These are phyloP conservation scores for Pelagophyceae sp. DNA, from an alignment of 352 stramenopile species.

Conservation along the genomic window DNA sequence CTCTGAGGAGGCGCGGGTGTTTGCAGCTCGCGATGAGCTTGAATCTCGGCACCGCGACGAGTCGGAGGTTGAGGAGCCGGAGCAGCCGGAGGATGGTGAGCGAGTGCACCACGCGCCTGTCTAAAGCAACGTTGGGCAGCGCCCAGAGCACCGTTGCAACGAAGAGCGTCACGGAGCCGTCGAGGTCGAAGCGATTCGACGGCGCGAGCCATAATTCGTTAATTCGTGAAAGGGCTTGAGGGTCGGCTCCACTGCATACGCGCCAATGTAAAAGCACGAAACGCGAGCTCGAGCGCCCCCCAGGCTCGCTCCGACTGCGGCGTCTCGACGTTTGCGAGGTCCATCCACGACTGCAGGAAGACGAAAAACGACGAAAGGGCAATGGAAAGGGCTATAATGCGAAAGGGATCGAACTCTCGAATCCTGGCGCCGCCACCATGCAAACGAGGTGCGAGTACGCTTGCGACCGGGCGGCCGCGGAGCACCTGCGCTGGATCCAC, in stretches of 20 bases:
- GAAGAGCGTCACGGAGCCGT: constrained; percentile 23
- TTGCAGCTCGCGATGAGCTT: too few species aligned
- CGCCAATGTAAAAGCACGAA: constrained; percentile 14
- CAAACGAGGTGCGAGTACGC: not conserved
- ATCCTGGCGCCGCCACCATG: too few species aligned
- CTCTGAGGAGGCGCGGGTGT: too few species aligned
- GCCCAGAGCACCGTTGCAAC: constrained; percentile 21
- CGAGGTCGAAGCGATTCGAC: constrained; percentile 24
- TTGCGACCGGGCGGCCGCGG: not conserved
- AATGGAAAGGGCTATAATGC: too few species aligned
- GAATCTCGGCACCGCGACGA: too few species aligned
- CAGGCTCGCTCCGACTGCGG: not conserved
- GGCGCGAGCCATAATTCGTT: constrained; percentile 10
- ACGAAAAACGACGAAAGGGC: constrained; percentile 15
- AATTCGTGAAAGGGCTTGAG: constrained; percentile 27
- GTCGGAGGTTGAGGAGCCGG: constrained; percentile 26
- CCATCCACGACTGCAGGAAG: constrained; percentile 17
- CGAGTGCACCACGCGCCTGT: constrained; percentile 12
- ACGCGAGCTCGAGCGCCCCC: not conserved
- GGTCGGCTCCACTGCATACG: not conserved
- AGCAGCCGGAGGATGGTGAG: constrained; percentile 29
- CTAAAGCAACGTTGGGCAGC: not conserved
- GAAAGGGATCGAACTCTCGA: too few species aligned
- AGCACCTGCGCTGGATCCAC: not conserved
- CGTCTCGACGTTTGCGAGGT: constrained; percentile 4